Conservation (phyloP, 305 asterid genomes). For the Fraxinus dipetala region DNA sequence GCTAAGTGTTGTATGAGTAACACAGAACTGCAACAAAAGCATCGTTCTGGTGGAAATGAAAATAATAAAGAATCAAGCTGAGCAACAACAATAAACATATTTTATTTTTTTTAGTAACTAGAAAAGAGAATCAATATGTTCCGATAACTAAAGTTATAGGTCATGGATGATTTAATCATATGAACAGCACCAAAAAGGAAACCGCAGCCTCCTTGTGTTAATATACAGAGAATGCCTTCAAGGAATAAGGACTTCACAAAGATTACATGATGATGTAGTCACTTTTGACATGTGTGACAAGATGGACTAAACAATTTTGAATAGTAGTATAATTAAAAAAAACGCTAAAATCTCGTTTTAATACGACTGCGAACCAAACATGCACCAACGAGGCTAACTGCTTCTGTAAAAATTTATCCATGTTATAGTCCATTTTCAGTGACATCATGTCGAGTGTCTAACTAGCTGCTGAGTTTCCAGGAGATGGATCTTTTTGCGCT, state of each 20-base stretch:
- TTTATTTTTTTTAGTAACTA: neutral
- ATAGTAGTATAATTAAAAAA: neutral
- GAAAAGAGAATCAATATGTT: too few species aligned
- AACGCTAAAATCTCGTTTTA: neutral
- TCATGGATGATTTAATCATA: slow-evolving; percentile 8
- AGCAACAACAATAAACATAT: neutral
- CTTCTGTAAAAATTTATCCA: slow-evolving; percentile 20
- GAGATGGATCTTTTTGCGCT: slow-evolving; percentile 39
- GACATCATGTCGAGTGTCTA: slow-evolving; percentile 17
- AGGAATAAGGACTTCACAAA: slow-evolving; percentile 19
- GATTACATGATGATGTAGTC: neutral
- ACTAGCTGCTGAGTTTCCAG: slow-evolving; percentile 40
- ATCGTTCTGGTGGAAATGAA: too few species aligned
- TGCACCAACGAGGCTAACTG: neutral
- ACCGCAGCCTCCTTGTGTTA: neutral
- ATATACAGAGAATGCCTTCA: slow-evolving; percentile 5
- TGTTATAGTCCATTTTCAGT: neutral
- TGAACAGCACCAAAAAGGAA: neutral
- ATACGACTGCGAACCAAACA: neutral
- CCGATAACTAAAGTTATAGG: neutral
- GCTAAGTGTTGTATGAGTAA: neutral
- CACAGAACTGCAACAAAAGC: too few species aligned
- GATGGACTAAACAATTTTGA: neutral
- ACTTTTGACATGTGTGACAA: neutral
- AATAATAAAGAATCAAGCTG: too few species aligned